Evolutionary conservation across 345 rosid genomes (phyloP), one percentile per base, ranked within the genome.

Genomic region (Eucalyptus regnans): DNA sequence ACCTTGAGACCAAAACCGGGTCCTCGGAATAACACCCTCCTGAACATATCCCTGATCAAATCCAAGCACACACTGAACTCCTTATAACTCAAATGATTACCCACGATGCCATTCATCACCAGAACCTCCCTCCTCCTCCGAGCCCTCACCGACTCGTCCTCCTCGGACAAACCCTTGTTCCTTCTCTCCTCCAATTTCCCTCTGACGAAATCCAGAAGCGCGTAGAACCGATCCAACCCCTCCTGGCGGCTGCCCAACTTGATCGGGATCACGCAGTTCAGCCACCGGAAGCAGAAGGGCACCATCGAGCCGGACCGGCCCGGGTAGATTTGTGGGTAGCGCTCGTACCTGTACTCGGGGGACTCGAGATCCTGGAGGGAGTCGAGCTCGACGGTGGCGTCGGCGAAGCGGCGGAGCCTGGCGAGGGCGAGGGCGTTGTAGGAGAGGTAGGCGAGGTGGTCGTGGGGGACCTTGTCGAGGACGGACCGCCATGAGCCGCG

Each of bases 281-380:
- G 93, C 97, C 97, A 98, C 62, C 99, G 96, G 44, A 98, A 93
- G 52, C 93, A 90, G 94, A 98, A 98, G 50, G 99, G 99, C n/a
- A 97, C 95, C 98, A 98, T 96, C 48, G 99, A 98, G 25, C 99
- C 99, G 12, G 90, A 90, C 62, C 97, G 94, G 88, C 91, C 92
- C 0, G 94, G 95, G 91, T 97, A 97, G 49, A 94, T 87, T 58
- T 93, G 91, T 16, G 99, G 99, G 89, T 95, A 95, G 15, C 98
- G 91, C 86, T 97, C 97, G 92, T 96, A 98, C 87, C 90, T 90
- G 89, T 98, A 96, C 80, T 91, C 96, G 90, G 93, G 91, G 49
- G 94, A 91, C 88, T 95, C 93, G 91, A 96, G 95, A 88, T 97
- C 99, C 87, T 98, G 96, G 87, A 96, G 92, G 22, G 99, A 90